A percentile compares a stretch with the other conserved stretches of the same genome.
Evolutionary conservation across 2,329 filamentous ascomycete species (phyloP).

Genomic region (Helotiales sp.): DNA sequence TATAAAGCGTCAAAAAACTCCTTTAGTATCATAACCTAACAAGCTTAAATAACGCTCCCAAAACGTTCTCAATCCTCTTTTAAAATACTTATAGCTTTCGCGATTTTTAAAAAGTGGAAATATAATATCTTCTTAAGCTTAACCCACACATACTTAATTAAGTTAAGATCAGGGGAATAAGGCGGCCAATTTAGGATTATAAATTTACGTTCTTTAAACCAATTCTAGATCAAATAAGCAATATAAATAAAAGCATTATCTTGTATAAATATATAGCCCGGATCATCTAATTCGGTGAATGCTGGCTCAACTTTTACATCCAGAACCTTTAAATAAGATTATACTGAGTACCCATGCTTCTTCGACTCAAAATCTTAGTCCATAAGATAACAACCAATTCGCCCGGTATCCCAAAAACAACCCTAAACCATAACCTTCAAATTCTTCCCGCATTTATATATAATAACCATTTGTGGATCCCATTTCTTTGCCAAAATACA

Average conservation of each 20-base stretch:
- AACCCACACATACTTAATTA: slow-evolving; percentile 40
- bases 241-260: slow-evolving; percentile 38
- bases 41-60: neutral
- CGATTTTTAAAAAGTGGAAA: too few relatives aligned
- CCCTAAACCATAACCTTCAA: slow-evolving; percentile 8
- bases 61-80: neutral
- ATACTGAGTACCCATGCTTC: too few relatives aligned
- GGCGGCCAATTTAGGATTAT: slow-evolving; percentile 31
- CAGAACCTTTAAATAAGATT: too few relatives aligned
- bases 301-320: neutral
- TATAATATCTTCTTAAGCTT: slow-evolving; percentile 32
- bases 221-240: slow-evolving; percentile 21
- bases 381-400: neutral
- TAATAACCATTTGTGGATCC: slow-evolving; percentile 9
- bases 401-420: slow-evolving; percentile 1
- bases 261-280: slow-evolving; percentile 32
- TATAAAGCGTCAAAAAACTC: slow-evolving; percentile 3
- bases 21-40: slow-evolving; percentile 1
- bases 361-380: slow-evolving; percentile 6
- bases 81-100: slow-evolving; percentile 12
- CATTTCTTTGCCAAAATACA: slow-evolving; percentile 8
- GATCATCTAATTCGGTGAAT: neutral
- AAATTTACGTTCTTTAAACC: slow-evolving; percentile 29
- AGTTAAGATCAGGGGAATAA: slow-evolving; percentile 40
- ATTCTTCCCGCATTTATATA: neutral